Base-by-base conservation (phyloP, 2,329 filamentous ascomycete genomes). In the Botrytis fabae region DNA sequence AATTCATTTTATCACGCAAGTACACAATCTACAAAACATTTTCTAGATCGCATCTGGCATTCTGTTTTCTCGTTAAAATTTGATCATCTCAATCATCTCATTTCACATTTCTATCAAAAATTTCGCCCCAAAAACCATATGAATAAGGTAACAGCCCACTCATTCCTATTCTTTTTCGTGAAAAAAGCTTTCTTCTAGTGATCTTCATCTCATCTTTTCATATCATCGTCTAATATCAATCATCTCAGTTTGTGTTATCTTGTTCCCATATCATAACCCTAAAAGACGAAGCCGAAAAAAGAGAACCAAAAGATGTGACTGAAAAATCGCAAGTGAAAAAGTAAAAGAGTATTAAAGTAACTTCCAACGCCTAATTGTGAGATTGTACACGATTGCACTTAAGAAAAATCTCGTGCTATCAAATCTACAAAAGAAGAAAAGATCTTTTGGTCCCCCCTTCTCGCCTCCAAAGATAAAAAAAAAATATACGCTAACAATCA, bases 401-500 rank as follows among this genome's bases (percentile, higher is more conserved):
- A 5, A 7, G 48, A 57, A 57, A 57, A 40, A 35, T 25, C 57
- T 38, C 57, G 69, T 63, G 69, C 69, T 48, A 62, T 70, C 69
- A 63, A 70, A 63, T 70, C 69, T 70, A 63, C 69, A 38, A 42
- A 62, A 70, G 42, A 59, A 59, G 40, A n/a, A 60, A 65, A 38
- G 48, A 69, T 68, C 51, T 60, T 51, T 72, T 51, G 25, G 12
- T 48, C 42, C 54, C 42, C 25, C 51, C 14, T 42, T 66, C 48
- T 54, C 35, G 60, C 61, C 61, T 65, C 38, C n/a, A 64, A 64
- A 66, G 61, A 64, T 51, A 61, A n/a, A 22, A 48, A 48, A 72
- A 69, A 61, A 61, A 69, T 72, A 69, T 72, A 61, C 70, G 70
- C 63, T 72, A 72, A 72, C 70, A 69, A 69, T 69, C 70, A 72